These are phyloP conservation scores for Geum urbanum DNA, from an alignment of 306 rosid genomes.

Conservation along the genomic window DNA sequence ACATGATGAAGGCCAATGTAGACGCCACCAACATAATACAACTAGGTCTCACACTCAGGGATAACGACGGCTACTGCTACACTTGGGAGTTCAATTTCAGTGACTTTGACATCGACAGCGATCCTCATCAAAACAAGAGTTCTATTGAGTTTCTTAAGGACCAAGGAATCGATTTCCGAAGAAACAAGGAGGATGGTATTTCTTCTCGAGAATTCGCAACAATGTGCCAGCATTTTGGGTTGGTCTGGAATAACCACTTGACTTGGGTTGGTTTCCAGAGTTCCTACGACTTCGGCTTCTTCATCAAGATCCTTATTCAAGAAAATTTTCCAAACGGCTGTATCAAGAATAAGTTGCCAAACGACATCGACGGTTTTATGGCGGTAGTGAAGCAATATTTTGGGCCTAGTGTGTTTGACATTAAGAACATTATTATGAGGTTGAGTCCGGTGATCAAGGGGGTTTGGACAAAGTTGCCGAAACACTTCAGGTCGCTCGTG, in stretches of 20 bases:
- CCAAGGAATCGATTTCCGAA: conserved; percentile 1
- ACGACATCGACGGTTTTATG: background rate
- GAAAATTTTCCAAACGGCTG: no score
- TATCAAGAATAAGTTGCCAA: background rate
- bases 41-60: background rate
- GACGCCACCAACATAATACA: conserved; percentile 15
- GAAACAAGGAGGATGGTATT: background rate
- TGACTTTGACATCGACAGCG: background rate
- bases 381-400: background rate
- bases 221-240: background rate
- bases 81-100: conserved; percentile 20
- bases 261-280: conserved; percentile 15
- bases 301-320: background rate
- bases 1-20: conserved; percentile 9
- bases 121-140: background rate
- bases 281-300: conserved; percentile 8
- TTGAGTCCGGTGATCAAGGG: background rate
- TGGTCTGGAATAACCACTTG: background rate
- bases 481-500: background rate
- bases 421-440: background rate
- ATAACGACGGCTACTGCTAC: background rate
- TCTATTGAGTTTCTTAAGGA: background rate
- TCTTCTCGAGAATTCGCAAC: background rate
- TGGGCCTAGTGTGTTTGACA: background rate
- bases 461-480: conserved; percentile 9